Conservation (phyloP, 257 asterid species). For the Misopates orontium region DNA sequence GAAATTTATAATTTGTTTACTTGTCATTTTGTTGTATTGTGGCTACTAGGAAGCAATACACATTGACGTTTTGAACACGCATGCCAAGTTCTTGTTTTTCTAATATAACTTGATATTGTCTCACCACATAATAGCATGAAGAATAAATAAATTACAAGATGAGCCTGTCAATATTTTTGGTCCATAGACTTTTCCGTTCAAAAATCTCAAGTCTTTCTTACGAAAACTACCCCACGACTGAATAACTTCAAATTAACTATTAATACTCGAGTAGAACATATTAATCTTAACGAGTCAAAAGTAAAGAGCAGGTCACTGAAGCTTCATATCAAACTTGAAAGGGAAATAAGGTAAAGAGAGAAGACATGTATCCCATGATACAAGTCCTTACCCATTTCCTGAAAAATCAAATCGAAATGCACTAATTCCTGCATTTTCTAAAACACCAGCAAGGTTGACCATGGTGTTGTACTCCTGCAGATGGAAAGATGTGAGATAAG, state of each 20-base stretch:
- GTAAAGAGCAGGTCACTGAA: not conserved
- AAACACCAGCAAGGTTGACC: constrained; percentile 54
- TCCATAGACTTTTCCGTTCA: too few relatives aligned
- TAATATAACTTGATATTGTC: not conserved
- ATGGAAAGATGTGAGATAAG: not conserved
- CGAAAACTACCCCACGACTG: not conserved
- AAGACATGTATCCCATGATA: not conserved
- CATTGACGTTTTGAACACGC: too few relatives aligned
- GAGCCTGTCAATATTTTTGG: too few relatives aligned
- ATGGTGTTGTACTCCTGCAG: constrained; percentile 39
- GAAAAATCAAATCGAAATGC: constrained; percentile 80
- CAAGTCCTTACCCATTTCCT: constrained; percentile 74
- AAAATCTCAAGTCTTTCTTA: too few relatives aligned
- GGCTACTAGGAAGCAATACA: not conserved
- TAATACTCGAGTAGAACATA: too few relatives aligned
- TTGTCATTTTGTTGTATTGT: not conserved
- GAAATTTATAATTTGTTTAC: not conserved
- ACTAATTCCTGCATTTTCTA: constrained; percentile 78
- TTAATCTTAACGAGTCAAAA: too few relatives aligned
- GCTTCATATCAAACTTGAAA: not conserved
- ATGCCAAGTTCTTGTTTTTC: not conserved
- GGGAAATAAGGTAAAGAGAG: not conserved
- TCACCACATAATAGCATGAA: not conserved
- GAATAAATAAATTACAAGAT: too few relatives aligned
- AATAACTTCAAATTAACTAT: not conserved